These are phyloP conservation scores for Fraxinus excelsior DNA, from an alignment of 257 asterid genomes.

Conservation along the genomic window DNA sequence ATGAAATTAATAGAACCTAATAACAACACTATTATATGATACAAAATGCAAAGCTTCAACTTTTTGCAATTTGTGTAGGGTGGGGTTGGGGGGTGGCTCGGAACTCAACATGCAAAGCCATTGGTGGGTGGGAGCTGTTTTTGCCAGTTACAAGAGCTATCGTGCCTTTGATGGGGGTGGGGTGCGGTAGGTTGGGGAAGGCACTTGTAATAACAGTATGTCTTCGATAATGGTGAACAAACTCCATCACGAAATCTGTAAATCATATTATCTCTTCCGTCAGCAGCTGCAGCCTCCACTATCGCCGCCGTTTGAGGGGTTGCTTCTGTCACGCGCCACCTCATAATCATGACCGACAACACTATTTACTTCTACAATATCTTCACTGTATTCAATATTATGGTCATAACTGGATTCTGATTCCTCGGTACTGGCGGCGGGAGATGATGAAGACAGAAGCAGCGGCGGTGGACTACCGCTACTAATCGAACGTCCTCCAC, in stretches of 20 bases:
- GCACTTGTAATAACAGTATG: neutral
- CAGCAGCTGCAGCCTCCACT: slow-evolving; percentile 34
- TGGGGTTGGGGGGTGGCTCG: slow-evolving; percentile 25
- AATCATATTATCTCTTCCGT: neutral
- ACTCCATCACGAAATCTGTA: neutral
- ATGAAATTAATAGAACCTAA: neutral
- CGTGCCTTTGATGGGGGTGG: neutral
- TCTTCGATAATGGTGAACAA: slow-evolving; percentile 6
- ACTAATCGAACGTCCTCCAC: neutral
- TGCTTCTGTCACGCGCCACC: neutral
- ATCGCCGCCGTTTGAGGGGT: slow-evolving; percentile 20
- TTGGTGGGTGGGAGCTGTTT: slow-evolving; percentile 36
- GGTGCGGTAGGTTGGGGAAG: neutral
- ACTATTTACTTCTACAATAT: neutral
- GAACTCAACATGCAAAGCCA: slow-evolving; percentile 40
- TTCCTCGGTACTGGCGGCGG: slow-evolving; percentile 27
- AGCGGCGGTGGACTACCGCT: neutral
- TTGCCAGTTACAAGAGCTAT: neutral
- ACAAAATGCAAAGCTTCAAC: slow-evolving; percentile 20
- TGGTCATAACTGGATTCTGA: slow-evolving; percentile 16
- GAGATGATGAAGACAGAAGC: slow-evolving; percentile 26
- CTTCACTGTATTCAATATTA: slow-evolving; percentile 10
- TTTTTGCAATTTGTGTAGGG: neutral
- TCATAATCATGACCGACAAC: slow-evolving; percentile 13
- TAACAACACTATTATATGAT: neutral